phyloP scores from a whole-genome alignment of 345 rosid genomes.

The Acer negundo region DNA sequence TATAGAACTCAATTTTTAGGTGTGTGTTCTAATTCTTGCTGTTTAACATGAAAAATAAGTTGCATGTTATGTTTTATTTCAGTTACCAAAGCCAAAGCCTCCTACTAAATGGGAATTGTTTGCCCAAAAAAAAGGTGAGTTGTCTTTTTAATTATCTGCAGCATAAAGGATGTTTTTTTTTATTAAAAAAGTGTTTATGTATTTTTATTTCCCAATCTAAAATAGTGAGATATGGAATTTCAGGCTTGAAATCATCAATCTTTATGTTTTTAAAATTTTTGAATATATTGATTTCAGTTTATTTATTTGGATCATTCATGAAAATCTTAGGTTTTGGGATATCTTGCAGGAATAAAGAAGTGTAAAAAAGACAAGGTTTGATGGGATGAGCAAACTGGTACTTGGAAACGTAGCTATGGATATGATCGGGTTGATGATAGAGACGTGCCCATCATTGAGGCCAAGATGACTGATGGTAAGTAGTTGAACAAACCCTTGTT shows the following conservation, averaged over 20 bases:
- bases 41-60: not conserved
- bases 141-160: not conserved
- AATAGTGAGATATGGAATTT: not conserved
- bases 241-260: constrained; percentile 5
- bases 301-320: not conserved
- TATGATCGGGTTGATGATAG: constrained; percentile 92
- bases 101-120: constrained; percentile 56
- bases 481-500: not conserved
- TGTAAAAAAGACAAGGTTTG: constrained; percentile 79
- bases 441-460: constrained; percentile 81
- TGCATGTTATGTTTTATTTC: constrained; percentile 20
- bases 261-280: not conserved
- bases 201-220: not conserved
- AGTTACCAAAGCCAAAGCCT: constrained; percentile 61
- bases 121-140: constrained; percentile 55
- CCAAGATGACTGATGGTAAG: constrained; percentile 82
- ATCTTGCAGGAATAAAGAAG: constrained; percentile 70
- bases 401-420: constrained; percentile 87
- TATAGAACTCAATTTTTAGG: not conserved
- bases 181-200: not conserved
- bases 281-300: not conserved
- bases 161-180: not conserved
- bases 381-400: constrained; percentile 81
- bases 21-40: not conserved
- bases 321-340: constrained; percentile 13